Evolutionary conservation across 768 basidiomycete genomes (phyloP).

Genomic region (Termitomyces sp.): DNA sequence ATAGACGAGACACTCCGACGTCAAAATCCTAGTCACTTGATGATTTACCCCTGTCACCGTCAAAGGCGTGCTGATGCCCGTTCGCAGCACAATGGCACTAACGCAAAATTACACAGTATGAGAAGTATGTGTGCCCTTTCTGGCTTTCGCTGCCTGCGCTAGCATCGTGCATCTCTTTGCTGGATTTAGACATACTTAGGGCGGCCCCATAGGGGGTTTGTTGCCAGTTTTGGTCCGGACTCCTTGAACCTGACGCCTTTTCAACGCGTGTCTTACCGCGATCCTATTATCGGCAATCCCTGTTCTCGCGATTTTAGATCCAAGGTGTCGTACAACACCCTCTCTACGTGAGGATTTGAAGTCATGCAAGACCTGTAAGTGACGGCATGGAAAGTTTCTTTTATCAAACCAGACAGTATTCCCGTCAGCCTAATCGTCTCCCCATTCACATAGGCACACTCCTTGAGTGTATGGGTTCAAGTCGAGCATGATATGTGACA

Average conservation of each 20-base stretch:
- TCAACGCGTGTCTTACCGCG: background rate
- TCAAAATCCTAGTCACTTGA: background rate
- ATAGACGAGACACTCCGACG: background rate
- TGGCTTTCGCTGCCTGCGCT: background rate
- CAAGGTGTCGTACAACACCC: too few relatives aligned
- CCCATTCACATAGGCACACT: conserved; percentile 53
- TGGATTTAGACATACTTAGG: background rate
- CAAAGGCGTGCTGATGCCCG: background rate
- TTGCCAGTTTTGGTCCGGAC: background rate
- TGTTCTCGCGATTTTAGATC: too few relatives aligned
- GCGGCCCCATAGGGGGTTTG: background rate
- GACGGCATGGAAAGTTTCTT: too few relatives aligned
- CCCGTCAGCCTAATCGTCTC: conserved; percentile 48
- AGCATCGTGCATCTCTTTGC: background rate
- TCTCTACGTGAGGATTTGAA: too few relatives aligned
- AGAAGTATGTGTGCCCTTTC: background rate
- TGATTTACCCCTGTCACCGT: background rate
- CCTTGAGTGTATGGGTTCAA: too few relatives aligned
- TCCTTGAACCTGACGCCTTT: background rate
- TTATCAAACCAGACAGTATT: background rate
- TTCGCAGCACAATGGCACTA: background rate
- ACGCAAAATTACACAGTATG: background rate
- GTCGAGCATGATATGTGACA: too few relatives aligned
- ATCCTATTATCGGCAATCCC: too few relatives aligned
- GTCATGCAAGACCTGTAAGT: background rate